Evolutionary conservation across 2,329 filamentous ascomycete genomes (phyloP), one percentile per base, ranked within the genome.

Genomic region (Didymosphaeria variabile): DNA sequence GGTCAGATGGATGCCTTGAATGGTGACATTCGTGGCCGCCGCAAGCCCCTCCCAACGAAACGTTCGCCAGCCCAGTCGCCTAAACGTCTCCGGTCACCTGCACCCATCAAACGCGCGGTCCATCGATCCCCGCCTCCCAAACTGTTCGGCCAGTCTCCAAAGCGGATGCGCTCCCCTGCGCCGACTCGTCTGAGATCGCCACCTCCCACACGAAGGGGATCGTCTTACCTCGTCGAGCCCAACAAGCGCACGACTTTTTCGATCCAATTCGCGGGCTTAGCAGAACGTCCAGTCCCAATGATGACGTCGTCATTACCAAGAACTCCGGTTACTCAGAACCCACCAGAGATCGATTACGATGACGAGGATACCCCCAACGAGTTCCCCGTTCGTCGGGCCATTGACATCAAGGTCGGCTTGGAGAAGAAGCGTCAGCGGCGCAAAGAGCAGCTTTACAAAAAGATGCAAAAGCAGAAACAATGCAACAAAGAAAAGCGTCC

Each of bases 381-480:
- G 40, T 81, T 88, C 45, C 93, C 95, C 65, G 87, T 92, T 10
- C 91, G 95, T 64, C 93, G 93, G n/a, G 94, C 95, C 38, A 96
- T 99, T 68, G 95, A 98, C 79, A 99, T 97, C 79, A 97, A 97
- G 78, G 69, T 77, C 23, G 95, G 95, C 9, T 86, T 99, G 1
- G 95, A 99, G 82, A 90, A 92, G 79, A 98, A 97, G 82, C 90
- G 94, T 29, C 92, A 95, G 81, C 90, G 95, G 66, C 91, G 95
- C 69, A 93, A 91, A 81, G 94, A 98, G 79, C 97, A 97, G 79
- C 91, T 93, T 72, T 90, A 92, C 76, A 90, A 94, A 72, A 95
- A 97, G 77, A 91, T 94, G 74, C 96, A 92, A 81, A 90, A 93
- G 75, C 96, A 92, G 81, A 90, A 93, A 75, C 92, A 93, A 71